Evolutionary conservation across 2,329 filamentous ascomycete genomes (phyloP), one percentile per base, ranked within the genome.

Genomic region (Clonostachys rhizophaga): DNA sequence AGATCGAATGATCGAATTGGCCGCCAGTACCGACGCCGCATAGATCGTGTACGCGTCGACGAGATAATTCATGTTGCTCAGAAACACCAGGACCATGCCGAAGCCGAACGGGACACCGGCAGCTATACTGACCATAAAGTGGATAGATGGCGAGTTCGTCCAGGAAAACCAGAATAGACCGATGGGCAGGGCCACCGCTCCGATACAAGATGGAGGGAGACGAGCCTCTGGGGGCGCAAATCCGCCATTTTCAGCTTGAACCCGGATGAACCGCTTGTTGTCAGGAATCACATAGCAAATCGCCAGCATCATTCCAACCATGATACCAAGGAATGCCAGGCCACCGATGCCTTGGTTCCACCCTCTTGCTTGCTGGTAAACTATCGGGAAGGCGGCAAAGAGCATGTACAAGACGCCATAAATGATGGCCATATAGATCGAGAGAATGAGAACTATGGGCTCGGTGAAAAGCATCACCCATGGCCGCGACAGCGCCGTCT

Each of bases 1-100:
- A 0, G 81, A 85, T 42, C 85, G 78, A n/a, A 89, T 64, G 17
- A 88, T 78, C 3, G 78, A 71, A 61, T 81, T 86, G 34, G 83
- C 84, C 4, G 86, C 85, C 10, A 89, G 68, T 0, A 82, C 83
- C 0, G 80, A 85, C 1, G 85, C 85, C 1, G 87, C 85, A 54
- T 82, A 89, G 56, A 89, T 83, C 41, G 81, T 81, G 62, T 87
- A 79, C 4, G 76, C 62, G 57, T 85, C 83, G 52, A 85, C 76
- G 10, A 85, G 71, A 64, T 84, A 86, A 62, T 78, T 81, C 55
- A 79, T 71, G 33, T 78, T 63, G 16, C 67, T 68, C 18, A 85
- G 62, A 66, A 85, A 86, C 30, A 86, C 76, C 36, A 83, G 65
- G 1, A 84, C 77, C 50, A 74, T 58, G n/a, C 72, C 79, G 58